Conservation (phyloP, 768 basidiomycete species). For the Podaxis sp. region DNA sequence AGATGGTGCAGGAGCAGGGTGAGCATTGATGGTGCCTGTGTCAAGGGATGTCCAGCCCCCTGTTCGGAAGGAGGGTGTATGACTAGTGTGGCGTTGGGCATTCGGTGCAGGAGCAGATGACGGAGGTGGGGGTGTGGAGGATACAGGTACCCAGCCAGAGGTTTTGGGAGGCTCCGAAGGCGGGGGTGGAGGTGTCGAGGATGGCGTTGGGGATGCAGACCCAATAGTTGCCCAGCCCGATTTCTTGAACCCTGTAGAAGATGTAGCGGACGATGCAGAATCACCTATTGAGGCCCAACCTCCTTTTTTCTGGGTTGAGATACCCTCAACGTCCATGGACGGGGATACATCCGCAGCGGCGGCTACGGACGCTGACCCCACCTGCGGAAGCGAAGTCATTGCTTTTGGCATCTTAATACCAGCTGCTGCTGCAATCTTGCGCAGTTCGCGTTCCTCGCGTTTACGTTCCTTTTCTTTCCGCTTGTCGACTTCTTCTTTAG, state of each 20-base stretch:
- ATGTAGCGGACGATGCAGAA: slow-evolving; percentile 17
- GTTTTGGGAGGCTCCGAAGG: slow-evolving; percentile 17
- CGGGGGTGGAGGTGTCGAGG: slow-evolving; percentile 18
- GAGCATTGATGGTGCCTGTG: slow-evolving; percentile 35
- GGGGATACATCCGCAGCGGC: slow-evolving; percentile 20
- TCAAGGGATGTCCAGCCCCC: slow-evolving; percentile 73
- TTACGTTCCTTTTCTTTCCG: slow-evolving; percentile 85
- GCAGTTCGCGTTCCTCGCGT: slow-evolving; percentile 81
- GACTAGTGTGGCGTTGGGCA: slow-evolving; percentile 14
- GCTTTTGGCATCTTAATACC: slow-evolving; percentile 69
- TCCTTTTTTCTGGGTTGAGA: slow-evolving; percentile 38
- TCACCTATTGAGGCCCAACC: slow-evolving; percentile 49
- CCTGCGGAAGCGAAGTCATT: slow-evolving; percentile 1
- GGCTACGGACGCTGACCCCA: slow-evolving; percentile 21
- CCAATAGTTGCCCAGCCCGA: slow-evolving; percentile 53
- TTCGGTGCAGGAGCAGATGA: slow-evolving; percentile 14
- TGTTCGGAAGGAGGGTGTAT: slow-evolving; percentile 52
- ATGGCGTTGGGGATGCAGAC: slow-evolving; percentile 20
- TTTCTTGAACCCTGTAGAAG: slow-evolving; percentile 37
- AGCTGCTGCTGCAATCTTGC: slow-evolving; percentile 80
- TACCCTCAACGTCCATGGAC: slow-evolving; percentile 21
- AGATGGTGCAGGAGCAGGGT: slow-evolving; percentile 21
- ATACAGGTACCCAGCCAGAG: slow-evolving; percentile 12
- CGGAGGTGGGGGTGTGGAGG: slow-evolving; percentile 19
- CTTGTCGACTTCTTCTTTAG: slow-evolving; percentile 66